These are phyloP conservation scores for Phaffomyces antillensis DNA, from an alignment of 805 yeast genomes.

Conservation along the genomic window DNA sequence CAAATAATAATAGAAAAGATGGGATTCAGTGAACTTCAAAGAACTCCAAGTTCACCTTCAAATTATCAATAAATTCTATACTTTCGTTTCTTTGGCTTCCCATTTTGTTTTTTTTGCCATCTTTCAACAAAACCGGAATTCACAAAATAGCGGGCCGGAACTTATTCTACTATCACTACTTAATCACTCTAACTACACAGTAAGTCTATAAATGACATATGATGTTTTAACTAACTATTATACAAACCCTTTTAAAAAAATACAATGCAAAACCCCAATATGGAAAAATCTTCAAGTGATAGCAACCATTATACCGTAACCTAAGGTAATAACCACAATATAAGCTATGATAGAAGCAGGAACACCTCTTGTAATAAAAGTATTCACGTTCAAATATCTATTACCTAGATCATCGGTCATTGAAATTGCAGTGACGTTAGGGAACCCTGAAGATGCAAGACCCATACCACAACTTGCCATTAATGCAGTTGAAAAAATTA, in stretches of 20 bases:
- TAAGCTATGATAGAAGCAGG: conserved; percentile 80
- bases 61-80: no score
- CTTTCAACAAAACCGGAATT: no score
- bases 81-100: no score
- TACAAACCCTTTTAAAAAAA: not conserved
- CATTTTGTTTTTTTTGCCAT: no score
- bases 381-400: conserved; percentile 73
- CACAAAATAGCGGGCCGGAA: no score
- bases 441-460: conserved; percentile 93
- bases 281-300: conserved; percentile 5
- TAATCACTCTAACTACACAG: no score
- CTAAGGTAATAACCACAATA: conserved; percentile 64
- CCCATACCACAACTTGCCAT: conserved; percentile 96
- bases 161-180: no score
- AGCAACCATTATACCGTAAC: conserved; percentile 64
- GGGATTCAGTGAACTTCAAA: no score
- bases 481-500: conserved; percentile 43
- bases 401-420: conserved; percentile 89
- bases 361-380: conserved; percentile 85
- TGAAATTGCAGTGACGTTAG: conserved; percentile 96
- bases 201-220: no score
- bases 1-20: no score
- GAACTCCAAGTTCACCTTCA: no score
- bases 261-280: not conserved
- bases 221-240: no score